A percentile compares a stretch with the other conserved stretches of the same genome.
Conservation (phyloP, 352 stramenopile species). For the Phytopythium mirpurense region DNA sequence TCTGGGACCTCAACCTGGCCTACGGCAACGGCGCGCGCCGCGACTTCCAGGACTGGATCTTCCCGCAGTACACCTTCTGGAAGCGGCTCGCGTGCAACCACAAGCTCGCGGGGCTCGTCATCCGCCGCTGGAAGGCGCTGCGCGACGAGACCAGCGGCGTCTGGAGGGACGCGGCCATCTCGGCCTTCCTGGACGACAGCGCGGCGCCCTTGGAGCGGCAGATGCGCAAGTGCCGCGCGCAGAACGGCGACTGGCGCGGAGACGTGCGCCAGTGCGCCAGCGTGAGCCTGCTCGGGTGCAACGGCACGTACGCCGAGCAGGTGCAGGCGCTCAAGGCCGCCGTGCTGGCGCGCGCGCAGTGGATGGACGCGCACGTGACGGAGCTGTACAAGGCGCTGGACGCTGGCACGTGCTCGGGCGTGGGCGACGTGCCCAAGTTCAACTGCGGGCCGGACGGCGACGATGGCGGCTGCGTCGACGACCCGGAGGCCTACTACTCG, state of each 20-base stretch:
- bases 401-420: conserved; percentile 46
- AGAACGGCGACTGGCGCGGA: conserved; percentile 34
- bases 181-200: conserved; percentile 44
- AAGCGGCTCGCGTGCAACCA: conserved; percentile 79
- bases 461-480: conserved; percentile 48
- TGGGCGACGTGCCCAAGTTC: conserved; percentile 58
- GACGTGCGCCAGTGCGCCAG: conserved; percentile 47
- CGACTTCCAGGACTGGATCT: conserved; percentile 66
- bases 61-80: conserved; percentile 71
- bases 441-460: conserved; percentile 61
- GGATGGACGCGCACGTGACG: conserved; percentile 73
- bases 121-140: conserved; percentile 72
- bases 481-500: conserved; percentile 59
- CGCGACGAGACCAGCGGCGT: conserved; percentile 24
- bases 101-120: conserved; percentile 63
- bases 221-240: conserved; percentile 38
- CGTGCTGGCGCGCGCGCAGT: conserved; percentile 44
- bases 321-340: conserved; percentile 36
- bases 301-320: conserved; percentile 51
- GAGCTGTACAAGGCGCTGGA: conserved; percentile 61
- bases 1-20: conserved; percentile 79
- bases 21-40: conserved; percentile 63
- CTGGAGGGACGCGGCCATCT: conserved; percentile 53
- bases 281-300: conserved; percentile 50
- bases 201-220: conserved; percentile 38